Base-by-base conservation (phyloP, 768 basidiomycete species). In the Rhizopogon salebrosus region DNA sequence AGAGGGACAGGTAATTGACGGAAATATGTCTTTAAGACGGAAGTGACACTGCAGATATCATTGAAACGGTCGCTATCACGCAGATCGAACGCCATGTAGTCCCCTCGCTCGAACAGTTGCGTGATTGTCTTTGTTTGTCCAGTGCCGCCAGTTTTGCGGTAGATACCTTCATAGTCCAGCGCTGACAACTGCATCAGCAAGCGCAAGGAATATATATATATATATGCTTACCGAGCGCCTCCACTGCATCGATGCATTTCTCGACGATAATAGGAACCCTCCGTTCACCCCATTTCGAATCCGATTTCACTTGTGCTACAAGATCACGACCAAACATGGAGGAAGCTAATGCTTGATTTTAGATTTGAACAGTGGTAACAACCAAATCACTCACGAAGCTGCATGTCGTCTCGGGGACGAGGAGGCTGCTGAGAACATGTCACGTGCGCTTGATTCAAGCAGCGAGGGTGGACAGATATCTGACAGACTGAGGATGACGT, bases 1-100 rank as follows among this genome's bases (percentile, higher is more conserved):
- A 99, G 75, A 6, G 97, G 97, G 48, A 88, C 80, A 14, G 95
- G 95, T 35, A 99, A 73, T n/a, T 85, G 78, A 26, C 97, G 84
- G 80, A 99, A 91, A 72, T 98, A 98, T 34, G 86, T 90, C 75
- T 99, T 98, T 63, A 99, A 78, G 26, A 98, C 95, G 23, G 93
- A 95, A 1, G 97, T 99, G 55, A 98, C 84, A 55, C 92, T 93
- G 67, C 90, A 93, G 54, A 99, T 92, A 68, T 99, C 97, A 74
- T 95, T 98, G 78, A 98, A 99, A 23, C 85, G 79, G 61, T 95
- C 89, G 4, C 77, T 71, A 66, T 99, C 93, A 41, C 77, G 75
- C 34, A 98, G 80, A 63, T 98, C 93, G 65, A 99, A 98, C 0
- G 91, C 75, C 14, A 76, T 65, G 67, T 97, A 95, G 66, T 95